Evolutionary conservation across 768 basidiomycete genomes (phyloP), one percentile per base, ranked within the genome.

Genomic region (Butyriboletus loyo): DNA sequence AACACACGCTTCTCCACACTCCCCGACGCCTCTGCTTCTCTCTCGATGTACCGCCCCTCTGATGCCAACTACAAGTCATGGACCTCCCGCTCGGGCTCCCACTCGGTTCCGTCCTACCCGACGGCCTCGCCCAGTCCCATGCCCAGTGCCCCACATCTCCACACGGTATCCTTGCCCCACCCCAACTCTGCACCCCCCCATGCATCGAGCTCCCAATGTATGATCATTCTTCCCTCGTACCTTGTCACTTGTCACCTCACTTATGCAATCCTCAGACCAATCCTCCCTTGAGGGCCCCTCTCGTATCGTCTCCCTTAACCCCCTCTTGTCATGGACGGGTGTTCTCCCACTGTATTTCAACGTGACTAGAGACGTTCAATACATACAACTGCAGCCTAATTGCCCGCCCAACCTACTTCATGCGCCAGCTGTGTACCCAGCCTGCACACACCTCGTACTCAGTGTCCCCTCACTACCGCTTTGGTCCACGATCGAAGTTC

Each of bases 401-500:
- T 71, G 57, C 28, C 19, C 55, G 2, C 47, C 53, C 40, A 54
- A 43, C 32, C 46, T 56, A 21, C 57, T 69, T 2, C 49, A 58
- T 45, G 57, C 42, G 2, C 58, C 57, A 17, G 69, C 69, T 1
- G 36, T 69, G 30, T 37, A 64, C n/a, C 68, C 66, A 2, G 15
- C 34, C 9, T 48, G 57, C 28, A 51, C 53, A 10, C 39, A 2
- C 13, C 52, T 71, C 27, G 41, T 54, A 1, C 56, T 69, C 27
- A 59, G 45, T 27, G 24, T 69, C 17, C 50, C 65, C 13, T 50
- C 36, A 30, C 59, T 66, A 28, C 69, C 69, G 1, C 53, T 50
- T 34, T 69, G 65, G 68, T 53, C 58, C 17, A 54, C 58, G 61
- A 53, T 71, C 53, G 69, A 71, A 39, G 69, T 69, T 30, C 50